These are phyloP conservation scores for Blastobotrys parvus DNA, from an alignment of 805 yeast species.

Conservation along the genomic window DNA sequence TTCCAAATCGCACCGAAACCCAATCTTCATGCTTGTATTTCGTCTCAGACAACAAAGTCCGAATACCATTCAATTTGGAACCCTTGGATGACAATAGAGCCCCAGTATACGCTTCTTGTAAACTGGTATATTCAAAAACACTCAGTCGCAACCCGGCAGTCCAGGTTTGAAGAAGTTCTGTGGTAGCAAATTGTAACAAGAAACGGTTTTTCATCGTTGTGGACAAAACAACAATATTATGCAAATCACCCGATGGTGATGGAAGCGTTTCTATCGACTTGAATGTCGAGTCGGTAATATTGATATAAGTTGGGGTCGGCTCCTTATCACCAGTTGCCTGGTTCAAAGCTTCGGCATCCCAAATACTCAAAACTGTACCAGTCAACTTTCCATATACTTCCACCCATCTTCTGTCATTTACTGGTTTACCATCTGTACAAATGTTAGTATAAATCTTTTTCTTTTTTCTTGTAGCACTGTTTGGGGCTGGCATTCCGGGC, in stretches of 20 bases:
- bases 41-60: slow-evolving; percentile 75
- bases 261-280: slow-evolving; percentile 64
- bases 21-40: slow-evolving; percentile 86
- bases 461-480: no score
- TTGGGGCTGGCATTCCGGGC: no score
- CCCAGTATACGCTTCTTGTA: slow-evolving; percentile 96
- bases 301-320: slow-evolving; percentile 72
- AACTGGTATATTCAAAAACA: slow-evolving; percentile 66
- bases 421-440: slow-evolving; percentile 65
- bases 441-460: no score
- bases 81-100: slow-evolving; percentile 91
- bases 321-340: slow-evolving; percentile 48
- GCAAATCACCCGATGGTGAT: slow-evolving; percentile 53
- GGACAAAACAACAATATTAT: slow-evolving; percentile 77
- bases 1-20: slow-evolving; percentile 90
- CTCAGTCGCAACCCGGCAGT: slow-evolving; percentile 74
- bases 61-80: slow-evolving; percentile 74
- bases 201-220: slow-evolving; percentile 88
- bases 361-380: slow-evolving; percentile 86
- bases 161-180: slow-evolving; percentile 65
- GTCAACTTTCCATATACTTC: slow-evolving; percentile 88
- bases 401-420: slow-evolving; percentile 71
- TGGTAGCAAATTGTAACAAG: slow-evolving; percentile 66
- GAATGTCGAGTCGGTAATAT: slow-evolving; percentile 83
- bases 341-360: slow-evolving; percentile 58